phyloP scores from a whole-genome alignment of 2,329 filamentous ascomycete species.

The Clonostachys sp. region DNA sequence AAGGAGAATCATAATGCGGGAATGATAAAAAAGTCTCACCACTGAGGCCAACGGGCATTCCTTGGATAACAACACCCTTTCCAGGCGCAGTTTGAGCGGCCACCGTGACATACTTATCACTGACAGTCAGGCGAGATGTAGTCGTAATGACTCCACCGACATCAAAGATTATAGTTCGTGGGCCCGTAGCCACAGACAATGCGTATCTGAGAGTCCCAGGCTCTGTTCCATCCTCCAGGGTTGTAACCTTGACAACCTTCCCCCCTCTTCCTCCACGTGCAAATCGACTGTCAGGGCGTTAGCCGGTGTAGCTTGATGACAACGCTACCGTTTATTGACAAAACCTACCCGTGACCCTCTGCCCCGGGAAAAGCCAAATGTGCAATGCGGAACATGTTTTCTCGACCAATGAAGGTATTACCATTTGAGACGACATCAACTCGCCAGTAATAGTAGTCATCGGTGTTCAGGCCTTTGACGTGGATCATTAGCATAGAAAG shows the following conservation, averaged over 20 bases:
- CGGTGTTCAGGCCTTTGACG: conserved; percentile 8
- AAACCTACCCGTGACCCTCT: conserved; percentile 23
- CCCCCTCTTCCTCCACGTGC: conserved; percentile 27
- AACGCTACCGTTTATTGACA: too few relatives aligned
- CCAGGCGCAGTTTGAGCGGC: conserved; percentile 44
- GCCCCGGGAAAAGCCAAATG: conserved; percentile 29
- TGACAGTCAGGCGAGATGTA: conserved; percentile 35
- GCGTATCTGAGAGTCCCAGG: conserved; percentile 26
- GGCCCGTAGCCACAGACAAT: conserved; percentile 28
- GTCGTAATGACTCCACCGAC: conserved; percentile 42
- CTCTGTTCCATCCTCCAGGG: conserved; percentile 20
- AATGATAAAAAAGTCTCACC: conserved; percentile 4
- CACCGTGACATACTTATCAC: conserved; percentile 35
- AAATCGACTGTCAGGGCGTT: conserved; percentile 9
- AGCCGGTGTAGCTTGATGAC: too few relatives aligned
- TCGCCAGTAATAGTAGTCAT: conserved; percentile 21
- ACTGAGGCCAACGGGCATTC: conserved; percentile 19
- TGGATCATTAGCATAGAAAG: background rate
- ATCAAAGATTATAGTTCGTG: conserved; percentile 40
- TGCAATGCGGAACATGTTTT: conserved; percentile 19
- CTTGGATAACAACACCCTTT: conserved; percentile 26
- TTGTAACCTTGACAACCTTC: conserved; percentile 27
- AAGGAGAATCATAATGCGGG: too few relatives aligned
- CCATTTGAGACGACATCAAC: conserved; percentile 15
- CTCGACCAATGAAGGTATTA: conserved; percentile 12